These are phyloP conservation scores for Solanum hybrid DNA, from an alignment of 305 asterid genomes.

Conservation along the genomic window DNA sequence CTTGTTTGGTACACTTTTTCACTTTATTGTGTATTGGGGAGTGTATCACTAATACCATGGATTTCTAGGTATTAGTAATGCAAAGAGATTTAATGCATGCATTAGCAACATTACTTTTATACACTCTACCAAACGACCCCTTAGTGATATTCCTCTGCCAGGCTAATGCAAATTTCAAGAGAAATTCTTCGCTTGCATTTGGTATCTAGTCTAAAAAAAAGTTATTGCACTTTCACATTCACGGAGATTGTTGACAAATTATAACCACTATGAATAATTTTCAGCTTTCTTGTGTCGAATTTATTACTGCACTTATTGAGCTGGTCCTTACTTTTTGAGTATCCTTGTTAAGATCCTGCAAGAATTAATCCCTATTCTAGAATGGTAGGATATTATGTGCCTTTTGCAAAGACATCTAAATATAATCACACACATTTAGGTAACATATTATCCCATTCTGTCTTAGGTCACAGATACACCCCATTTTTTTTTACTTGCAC, in stretches of 20 bases:
- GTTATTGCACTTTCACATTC: not conserved
- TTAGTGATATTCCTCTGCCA: not conserved
- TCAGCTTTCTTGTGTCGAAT: not conserved
- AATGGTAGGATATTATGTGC: not conserved
- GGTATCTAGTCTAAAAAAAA: not conserved
- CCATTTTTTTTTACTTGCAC: not conserved
- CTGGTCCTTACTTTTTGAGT: not conserved
- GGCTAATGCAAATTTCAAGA: not conserved
- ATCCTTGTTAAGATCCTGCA: not conserved
- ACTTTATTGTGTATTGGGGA: too few relatives aligned
- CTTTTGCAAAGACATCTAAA: not conserved
- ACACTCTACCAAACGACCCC: too few relatives aligned
- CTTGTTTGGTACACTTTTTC: too few relatives aligned
- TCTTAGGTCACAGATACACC: not conserved
- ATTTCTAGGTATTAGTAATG: too few relatives aligned
- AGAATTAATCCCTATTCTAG: not conserved
- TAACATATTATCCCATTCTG: not conserved
- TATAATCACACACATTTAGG: not conserved
- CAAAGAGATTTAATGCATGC: too few relatives aligned
- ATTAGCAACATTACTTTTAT: too few relatives aligned
- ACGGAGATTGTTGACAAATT: not conserved
- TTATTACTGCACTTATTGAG: not conserved
- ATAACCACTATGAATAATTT: not conserved
- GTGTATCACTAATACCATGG: too few relatives aligned
- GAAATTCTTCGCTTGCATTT: not conserved